phyloP scores from a whole-genome alignment of 768 basidiomycete genomes.

The Suillus sp. region DNA sequence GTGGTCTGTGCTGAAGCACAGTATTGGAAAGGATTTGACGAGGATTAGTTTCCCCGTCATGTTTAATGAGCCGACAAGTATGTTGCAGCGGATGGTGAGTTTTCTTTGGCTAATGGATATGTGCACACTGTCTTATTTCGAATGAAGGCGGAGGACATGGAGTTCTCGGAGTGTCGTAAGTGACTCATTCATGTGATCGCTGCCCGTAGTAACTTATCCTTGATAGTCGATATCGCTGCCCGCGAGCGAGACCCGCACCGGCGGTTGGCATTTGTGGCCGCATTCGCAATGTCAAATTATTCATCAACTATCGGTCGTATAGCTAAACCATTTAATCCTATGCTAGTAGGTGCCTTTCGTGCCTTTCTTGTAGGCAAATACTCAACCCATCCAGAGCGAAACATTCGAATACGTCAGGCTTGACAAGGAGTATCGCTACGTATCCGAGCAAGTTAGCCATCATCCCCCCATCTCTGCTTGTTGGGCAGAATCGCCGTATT shows the following conservation, averaged over 20 bases:
- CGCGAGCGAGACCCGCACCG: conserved; percentile 74
- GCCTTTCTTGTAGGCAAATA: not conserved
- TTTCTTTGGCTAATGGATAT: not conserved
- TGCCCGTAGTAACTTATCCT: conserved; percentile 14
- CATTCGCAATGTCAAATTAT: conserved; percentile 98
- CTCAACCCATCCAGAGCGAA: conserved; percentile 58
- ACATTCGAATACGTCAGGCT: conserved; percentile 92
- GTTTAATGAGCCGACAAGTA: conserved; percentile 93
- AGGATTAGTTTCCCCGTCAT: conserved; percentile 94
- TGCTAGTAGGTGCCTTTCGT: conserved; percentile 61
- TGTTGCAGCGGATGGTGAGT: conserved; percentile 91
- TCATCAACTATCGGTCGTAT: conserved; percentile 95
- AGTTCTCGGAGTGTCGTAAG: conserved; percentile 90
- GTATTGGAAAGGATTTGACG: conserved; percentile 95
- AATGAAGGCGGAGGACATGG: conserved; percentile 88
- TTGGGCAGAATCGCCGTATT: conserved; percentile 86
- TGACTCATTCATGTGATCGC: conserved; percentile 21
- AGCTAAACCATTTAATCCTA: conserved; percentile 96
- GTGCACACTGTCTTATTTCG: conserved; percentile 9
- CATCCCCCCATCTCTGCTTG: conserved; percentile 97
- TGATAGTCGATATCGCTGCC: conserved; percentile 80
- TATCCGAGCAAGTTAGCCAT: conserved; percentile 97
- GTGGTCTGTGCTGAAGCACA: conserved; percentile 94
- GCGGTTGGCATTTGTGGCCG: conserved; percentile 89
- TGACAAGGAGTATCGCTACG: conserved; percentile 88